A percentile compares a stretch with the other conserved stretches of the same genome.
These are phyloP conservation scores for Fusarium sp. DNA, from an alignment of 2,329 filamentous ascomycete genomes.

Conservation along the genomic window DNA sequence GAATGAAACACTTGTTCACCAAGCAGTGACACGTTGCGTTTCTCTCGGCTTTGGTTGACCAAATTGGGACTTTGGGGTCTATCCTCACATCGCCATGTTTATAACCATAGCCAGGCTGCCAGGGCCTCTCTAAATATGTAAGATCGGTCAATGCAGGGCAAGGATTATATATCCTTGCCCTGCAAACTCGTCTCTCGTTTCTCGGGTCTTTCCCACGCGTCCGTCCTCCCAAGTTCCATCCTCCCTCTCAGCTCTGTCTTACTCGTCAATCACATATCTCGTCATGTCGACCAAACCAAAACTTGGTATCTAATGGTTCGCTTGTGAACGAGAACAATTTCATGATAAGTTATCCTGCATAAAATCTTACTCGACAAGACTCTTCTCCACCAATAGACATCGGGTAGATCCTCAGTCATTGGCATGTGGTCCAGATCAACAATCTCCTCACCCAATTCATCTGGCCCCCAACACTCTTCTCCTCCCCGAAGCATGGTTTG, in stretches of 20 bases:
- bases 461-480: slow-evolving; percentile 10
- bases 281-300: neutral
- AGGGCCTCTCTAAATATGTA: neutral
- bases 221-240: neutral
- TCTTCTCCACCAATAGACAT: neutral
- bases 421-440: slow-evolving; percentile 5
- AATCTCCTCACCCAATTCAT: neutral
- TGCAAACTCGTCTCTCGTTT: neutral
- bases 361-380: neutral
- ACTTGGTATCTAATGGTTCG: neutral
- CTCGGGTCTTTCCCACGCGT: neutral
- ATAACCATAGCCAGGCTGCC: neutral
- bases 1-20: neutral
- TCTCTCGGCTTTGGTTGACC: neutral
- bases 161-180: neutral
- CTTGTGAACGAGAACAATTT: neutral
- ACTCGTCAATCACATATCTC: neutral
- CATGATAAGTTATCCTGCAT: neutral
- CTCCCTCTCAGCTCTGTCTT: neutral
- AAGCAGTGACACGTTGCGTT: slow-evolving; percentile 16
- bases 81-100: neutral
- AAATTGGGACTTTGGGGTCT: neutral
- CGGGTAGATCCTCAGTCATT: neutral
- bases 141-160: slow-evolving; percentile 16
- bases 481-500: neutral